Evolutionary conservation across 2,329 filamentous ascomycete species (phyloP), one percentile per base, ranked within the genome.

Genomic region (Pseudogymnoascus sp.): DNA sequence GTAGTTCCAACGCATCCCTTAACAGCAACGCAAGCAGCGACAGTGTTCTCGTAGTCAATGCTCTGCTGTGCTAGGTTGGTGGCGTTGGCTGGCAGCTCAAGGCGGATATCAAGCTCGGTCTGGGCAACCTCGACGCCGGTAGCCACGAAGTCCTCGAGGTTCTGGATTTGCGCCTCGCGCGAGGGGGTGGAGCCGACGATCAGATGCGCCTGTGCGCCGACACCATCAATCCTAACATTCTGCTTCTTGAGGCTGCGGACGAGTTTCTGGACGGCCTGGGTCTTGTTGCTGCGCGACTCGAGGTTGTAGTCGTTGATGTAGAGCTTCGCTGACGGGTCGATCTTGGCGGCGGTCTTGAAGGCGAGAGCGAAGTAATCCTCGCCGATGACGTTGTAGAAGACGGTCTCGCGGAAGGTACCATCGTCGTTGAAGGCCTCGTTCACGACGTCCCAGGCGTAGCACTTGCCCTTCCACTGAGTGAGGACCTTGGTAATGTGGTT

Each of bases 241-340:
- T 80, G 77, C 3, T 74, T 69, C 68, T 81, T 75, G 61, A 83
- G 68, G 23, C 78, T 73, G 65, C 76, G 70, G 64, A 84, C 77
- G 21, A 84, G 64, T 2, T 68, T 78, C 21, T 77, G 73, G 7
- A 79, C 68, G 1, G 79, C 77, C 0, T 72, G 75, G 36, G 77
- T 75, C 75, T 85, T 84, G 63, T 77, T 72, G 13, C 76, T 74
- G 62, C 78, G 76, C 61, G 75, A 77, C 74, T 88, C 85, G 67
- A 87, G 83, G 74, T 83, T 85, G 78, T 87, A 88, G 74, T 86
- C 83, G 72, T 86, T 86, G 75, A 84, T 84, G 71, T 84, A 86
- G 34, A 89, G 77, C 75, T 85, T 86, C 23, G 83, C 80, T 21
- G 76, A 71, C 0, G 83, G 80, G 64, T 84, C 82, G 1, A 81